Evolutionary conservation across 1,139 yeast species (phyloP).

Genomic region (Kodamaea sp.): DNA sequence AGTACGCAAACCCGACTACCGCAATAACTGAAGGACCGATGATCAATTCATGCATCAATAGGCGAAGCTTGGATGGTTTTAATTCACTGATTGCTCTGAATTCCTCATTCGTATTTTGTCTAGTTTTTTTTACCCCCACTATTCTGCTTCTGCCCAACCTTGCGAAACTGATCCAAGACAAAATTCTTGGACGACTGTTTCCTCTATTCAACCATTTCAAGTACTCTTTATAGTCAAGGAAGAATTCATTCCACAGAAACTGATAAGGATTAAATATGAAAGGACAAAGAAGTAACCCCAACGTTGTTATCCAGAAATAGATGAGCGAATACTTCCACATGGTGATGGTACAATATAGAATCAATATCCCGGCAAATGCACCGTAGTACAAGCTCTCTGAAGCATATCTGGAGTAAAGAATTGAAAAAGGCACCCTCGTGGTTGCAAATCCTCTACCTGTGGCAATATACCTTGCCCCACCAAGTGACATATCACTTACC

Average conservation of each 20-base stretch:
- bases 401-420: constrained; percentile 49
- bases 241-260: constrained; percentile 49
- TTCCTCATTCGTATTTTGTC: constrained; percentile 20
- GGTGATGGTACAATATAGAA: constrained; percentile 43
- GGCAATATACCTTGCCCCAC: constrained; percentile 57
- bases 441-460: constrained; percentile 61
- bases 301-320: constrained; percentile 51
- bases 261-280: constrained; percentile 55
- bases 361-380: constrained; percentile 35
- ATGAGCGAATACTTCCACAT: constrained; percentile 51
- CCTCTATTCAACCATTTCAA: constrained; percentile 49
- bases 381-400: constrained; percentile 49
- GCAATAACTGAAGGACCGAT: constrained; percentile 30
- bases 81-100: constrained; percentile 31
- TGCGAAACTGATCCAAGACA: constrained; percentile 46
- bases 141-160: constrained; percentile 41
- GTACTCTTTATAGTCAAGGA: constrained; percentile 46
- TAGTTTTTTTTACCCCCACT: constrained; percentile 44
- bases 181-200: constrained; percentile 27
- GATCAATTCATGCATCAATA: constrained; percentile 31
- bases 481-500: constrained; percentile 48
- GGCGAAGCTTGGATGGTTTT: constrained; percentile 41
- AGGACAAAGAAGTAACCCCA: constrained; percentile 49
- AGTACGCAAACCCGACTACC: constrained; percentile 39
- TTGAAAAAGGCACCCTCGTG: constrained; percentile 43